Percentiles rank a stretch among this genome's conserved stretches.
Conservation (phyloP, 164 flowering plant genomes). For the Cinnamomum micranthum region DNA sequence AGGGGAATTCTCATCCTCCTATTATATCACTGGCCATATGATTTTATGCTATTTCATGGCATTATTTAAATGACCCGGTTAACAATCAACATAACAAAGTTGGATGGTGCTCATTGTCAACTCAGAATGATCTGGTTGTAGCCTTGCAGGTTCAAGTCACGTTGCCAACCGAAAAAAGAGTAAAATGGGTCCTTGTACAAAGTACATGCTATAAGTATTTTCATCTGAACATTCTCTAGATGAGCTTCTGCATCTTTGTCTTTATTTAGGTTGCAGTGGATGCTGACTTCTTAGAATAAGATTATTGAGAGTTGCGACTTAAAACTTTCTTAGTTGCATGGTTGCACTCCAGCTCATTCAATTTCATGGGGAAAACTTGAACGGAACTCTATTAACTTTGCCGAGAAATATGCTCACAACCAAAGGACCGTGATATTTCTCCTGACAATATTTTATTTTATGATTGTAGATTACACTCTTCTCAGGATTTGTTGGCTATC, state of each 20-base stretch:
- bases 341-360: not conserved
- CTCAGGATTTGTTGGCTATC: constrained; percentile 98
- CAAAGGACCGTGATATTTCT: not conserved
- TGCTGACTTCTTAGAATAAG: not conserved
- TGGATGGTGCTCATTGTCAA: too few relatives aligned
- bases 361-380: not conserved
- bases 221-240: not conserved
- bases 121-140: too few relatives aligned
- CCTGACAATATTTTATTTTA: constrained; percentile 3
- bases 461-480: constrained; percentile 87
- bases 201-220: not conserved
- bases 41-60: too few relatives aligned
- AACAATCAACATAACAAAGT: too few relatives aligned
- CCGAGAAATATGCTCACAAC: not conserved
- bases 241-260: too few relatives aligned
- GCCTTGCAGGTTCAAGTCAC: too few relatives aligned
- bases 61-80: too few relatives aligned
- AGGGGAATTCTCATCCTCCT: too few relatives aligned
- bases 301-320: not conserved
- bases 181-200: too few relatives aligned
- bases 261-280: not conserved
- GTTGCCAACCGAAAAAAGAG: too few relatives aligned
- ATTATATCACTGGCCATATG: too few relatives aligned
- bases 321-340: not conserved
- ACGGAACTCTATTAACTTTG: not conserved